Evolutionary conservation across 2,329 filamentous ascomycete species (phyloP).

Genomic region (Scytalidium sp.): DNA sequence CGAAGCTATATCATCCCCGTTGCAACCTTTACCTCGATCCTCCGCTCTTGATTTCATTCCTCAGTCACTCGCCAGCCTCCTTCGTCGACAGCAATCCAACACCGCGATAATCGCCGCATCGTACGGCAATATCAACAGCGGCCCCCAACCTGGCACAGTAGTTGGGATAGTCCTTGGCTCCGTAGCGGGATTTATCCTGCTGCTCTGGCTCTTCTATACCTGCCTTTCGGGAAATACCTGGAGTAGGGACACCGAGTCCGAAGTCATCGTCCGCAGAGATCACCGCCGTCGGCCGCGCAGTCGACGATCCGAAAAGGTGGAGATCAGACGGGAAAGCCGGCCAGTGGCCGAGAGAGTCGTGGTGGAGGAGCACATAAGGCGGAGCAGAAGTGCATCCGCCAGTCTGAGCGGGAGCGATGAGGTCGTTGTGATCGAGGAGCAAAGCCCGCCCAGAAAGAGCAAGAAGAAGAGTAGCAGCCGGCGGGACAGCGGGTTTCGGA

Average conservation of each 20-base stretch:
- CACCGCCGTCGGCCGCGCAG: neutral
- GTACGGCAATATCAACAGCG: constrained; percentile 51
- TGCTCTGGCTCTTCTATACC: constrained; percentile 47
- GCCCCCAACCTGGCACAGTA: constrained; percentile 53
- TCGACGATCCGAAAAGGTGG: constrained; percentile 18
- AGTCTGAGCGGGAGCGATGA: constrained; percentile 24
- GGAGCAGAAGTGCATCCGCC: constrained; percentile 13
- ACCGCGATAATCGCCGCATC: constrained; percentile 55
- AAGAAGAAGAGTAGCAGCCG: constrained; percentile 14
- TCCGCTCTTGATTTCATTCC: neutral
- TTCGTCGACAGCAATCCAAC: constrained; percentile 11
- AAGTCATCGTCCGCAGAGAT: neutral
- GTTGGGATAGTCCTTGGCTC: constrained; percentile 57
- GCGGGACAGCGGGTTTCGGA: constrained; percentile 26
- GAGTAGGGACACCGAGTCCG: neutral
- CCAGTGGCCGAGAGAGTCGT: constrained; percentile 23
- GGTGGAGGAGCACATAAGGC: constrained; percentile 24
- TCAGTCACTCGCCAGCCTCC: neutral
- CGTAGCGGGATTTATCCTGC: constrained; percentile 48
- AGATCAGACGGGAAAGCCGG: constrained; percentile 17
- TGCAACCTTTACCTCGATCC: neutral
- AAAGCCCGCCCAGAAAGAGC: constrained; percentile 25
- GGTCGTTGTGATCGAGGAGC: constrained; percentile 32
- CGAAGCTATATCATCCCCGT: neutral
- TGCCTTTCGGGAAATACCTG: constrained; percentile 15